A percentile compares a stretch with the other conserved stretches of the same genome.
phyloP scores from a whole-genome alignment of 768 basidiomycete genomes.

The Boletus huronensis region DNA sequence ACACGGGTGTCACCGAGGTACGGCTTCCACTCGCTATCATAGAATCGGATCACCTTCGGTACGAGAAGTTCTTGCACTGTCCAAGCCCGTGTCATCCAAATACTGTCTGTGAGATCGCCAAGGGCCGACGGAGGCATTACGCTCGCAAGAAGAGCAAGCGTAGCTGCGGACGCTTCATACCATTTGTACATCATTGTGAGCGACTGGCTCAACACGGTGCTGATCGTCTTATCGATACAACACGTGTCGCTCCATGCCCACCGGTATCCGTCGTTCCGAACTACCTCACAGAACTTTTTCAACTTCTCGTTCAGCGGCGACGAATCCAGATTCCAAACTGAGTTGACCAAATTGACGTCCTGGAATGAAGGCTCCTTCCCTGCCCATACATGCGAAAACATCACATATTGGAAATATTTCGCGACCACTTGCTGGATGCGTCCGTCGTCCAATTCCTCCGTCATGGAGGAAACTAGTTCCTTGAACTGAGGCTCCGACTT shows the following conservation, averaged over 20 bases:
- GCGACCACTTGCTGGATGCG: not conserved
- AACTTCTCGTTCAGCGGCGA: constrained; percentile 4
- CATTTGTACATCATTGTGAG: constrained; percentile 7
- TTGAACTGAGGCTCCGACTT: not conserved
- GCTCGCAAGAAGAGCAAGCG: not conserved
- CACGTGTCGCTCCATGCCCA: constrained; percentile 3
- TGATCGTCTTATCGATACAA: constrained; percentile 10
- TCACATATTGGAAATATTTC: not conserved
- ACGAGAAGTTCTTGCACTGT: constrained; percentile 18
- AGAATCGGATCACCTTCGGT: constrained; percentile 9
- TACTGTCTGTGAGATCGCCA: not conserved
- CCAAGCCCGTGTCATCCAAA: constrained; percentile 16
- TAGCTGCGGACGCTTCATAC: not conserved
- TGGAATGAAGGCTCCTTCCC: constrained; percentile 8
- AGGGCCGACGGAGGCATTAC: not conserved
- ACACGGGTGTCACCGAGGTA: constrained; percentile 1
- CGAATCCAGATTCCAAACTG: constrained; percentile 5
- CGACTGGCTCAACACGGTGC: constrained; percentile 3
- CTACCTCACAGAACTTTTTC: constrained; percentile 4
- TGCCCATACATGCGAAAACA: not conserved
- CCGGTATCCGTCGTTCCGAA: constrained; percentile 3
- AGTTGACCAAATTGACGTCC: constrained; percentile 1
- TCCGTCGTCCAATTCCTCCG: not conserved
- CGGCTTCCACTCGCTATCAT: constrained; percentile 4
- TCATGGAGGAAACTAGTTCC: constrained; percentile 9